Conservation (phyloP, 2,329 filamentous ascomycete species). For the Aspergillus carbonarius region DNA sequence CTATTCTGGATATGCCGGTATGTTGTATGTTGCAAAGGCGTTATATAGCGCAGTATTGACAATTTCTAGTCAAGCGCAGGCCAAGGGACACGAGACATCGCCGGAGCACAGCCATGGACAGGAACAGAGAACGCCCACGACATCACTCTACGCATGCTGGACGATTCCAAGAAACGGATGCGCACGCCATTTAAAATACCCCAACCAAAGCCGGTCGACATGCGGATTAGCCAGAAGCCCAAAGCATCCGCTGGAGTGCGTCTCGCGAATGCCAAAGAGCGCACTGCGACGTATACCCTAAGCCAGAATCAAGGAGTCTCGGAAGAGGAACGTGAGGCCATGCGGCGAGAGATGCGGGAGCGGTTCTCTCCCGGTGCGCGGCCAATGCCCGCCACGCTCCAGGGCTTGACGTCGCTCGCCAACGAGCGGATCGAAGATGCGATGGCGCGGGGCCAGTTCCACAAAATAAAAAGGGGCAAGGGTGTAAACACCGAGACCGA, state of each 20-base stretch:
- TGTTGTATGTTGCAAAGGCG: conserved; percentile 1
- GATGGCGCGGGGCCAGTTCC: conserved; percentile 86
- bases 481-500: conserved; percentile 71
- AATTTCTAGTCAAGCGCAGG: conserved; percentile 53
- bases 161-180: conserved; percentile 60
- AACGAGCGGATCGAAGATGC: conserved; percentile 94
- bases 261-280: conserved; percentile 59
- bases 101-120: conserved; percentile 70
- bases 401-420: conserved; percentile 77
- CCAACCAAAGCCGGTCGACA: conserved; percentile 41
- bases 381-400: conserved; percentile 71
- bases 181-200: conserved; percentile 45
- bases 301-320: conserved; percentile 60
- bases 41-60: neutral
- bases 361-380: conserved; percentile 73
- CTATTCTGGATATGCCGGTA: conserved; percentile 54
- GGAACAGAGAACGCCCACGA: conserved; percentile 74
- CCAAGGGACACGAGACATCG: conserved; percentile 66
- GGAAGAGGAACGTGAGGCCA: conserved; percentile 69
- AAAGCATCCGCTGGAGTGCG: conserved; percentile 49
- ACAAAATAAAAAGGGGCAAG: conserved; percentile 76
- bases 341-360: conserved; percentile 73
- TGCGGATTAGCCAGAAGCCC: conserved; percentile 47
- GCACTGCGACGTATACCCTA: conserved; percentile 55
- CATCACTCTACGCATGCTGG: conserved; percentile 76